Percentiles rank a stretch among this genome's conserved stretches.
phyloP scores from a whole-genome alignment of 2,329 filamentous ascomycete genomes.

The Hypoxylon sp. region DNA sequence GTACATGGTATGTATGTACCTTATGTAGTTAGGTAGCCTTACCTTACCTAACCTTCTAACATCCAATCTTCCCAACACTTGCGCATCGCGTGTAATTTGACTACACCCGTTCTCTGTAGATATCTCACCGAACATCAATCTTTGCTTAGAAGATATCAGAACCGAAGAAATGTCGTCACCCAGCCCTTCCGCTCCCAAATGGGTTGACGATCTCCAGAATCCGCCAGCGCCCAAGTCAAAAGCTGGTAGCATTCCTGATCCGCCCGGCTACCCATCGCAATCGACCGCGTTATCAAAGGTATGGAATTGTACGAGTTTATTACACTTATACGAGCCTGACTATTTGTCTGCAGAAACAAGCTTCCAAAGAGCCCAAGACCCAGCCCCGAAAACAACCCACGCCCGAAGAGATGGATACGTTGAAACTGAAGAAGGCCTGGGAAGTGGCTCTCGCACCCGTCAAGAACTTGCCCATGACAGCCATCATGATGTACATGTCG shows the following conservation, averaged over 20 bases:
- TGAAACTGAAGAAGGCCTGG: constrained; percentile 99
- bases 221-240: constrained; percentile 76
- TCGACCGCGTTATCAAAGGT: constrained; percentile 68
- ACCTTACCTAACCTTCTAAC: background rate
- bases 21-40: too few relatives aligned
- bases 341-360: constrained; percentile 58
- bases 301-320: constrained; percentile 38
- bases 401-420: constrained; percentile 87
- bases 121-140: background rate
- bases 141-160: background rate
- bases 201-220: constrained; percentile 83
- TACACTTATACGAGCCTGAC: constrained; percentile 11
- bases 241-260: constrained; percentile 78
- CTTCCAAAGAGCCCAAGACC: constrained; percentile 61
- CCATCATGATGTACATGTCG: constrained; percentile 99
- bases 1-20: too few relatives aligned
- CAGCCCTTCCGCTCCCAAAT: constrained; percentile 71
- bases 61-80: background rate
- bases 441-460: constrained; percentile 93
- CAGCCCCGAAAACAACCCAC: constrained; percentile 75
- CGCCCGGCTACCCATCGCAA: constrained; percentile 80
- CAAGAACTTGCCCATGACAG: constrained; percentile 97
- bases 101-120: too few relatives aligned
- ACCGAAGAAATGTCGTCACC: constrained; percentile 40
- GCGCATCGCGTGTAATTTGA: background rate